A percentile compares a stretch with the other conserved stretches of the same genome.
Evolutionary conservation across 2,329 filamentous ascomycete genomes (phyloP).

Genomic region (Nigrospora sphaerica): DNA sequence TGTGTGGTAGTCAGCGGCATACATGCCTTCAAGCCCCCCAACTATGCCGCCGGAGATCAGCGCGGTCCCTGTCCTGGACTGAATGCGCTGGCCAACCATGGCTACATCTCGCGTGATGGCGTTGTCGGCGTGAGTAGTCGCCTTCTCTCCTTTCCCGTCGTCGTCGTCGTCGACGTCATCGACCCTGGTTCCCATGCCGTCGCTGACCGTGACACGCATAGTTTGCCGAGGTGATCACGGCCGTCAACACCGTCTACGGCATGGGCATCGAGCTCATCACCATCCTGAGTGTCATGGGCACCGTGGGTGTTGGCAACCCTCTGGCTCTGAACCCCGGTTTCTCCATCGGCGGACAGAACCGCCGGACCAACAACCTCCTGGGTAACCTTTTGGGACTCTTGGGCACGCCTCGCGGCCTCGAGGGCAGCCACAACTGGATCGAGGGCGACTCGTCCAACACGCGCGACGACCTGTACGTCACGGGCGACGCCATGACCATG

Average conservation of each 20-base stretch:
- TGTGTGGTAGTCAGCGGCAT: constrained; percentile 5
- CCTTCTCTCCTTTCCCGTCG: background rate
- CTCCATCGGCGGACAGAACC: constrained; percentile 41
- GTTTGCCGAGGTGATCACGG: constrained; percentile 20
- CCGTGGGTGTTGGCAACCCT: constrained; percentile 41
- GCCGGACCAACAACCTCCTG: constrained; percentile 30
- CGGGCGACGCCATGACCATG: constrained; percentile 40
- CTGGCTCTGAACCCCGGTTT: constrained; percentile 40
- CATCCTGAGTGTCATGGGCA: constrained; percentile 36
- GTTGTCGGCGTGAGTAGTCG: constrained; percentile 9
- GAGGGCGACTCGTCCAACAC: constrained; percentile 47
- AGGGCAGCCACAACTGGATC: constrained; percentile 47
- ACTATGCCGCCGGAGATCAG: constrained; percentile 14
- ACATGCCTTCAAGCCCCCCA: constrained; percentile 9
- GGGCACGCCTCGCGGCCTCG: constrained; percentile 36
- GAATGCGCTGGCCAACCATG: constrained; percentile 21
- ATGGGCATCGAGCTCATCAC: constrained; percentile 37
- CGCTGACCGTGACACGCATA: background rate
- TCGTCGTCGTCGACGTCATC: too few relatives aligned
- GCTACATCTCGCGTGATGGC: constrained; percentile 18
- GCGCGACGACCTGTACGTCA: constrained; percentile 43
- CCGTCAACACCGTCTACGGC: constrained; percentile 31
- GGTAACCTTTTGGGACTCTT: constrained; percentile 35
- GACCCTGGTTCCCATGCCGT: too few relatives aligned
- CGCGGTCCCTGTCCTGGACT: constrained; percentile 19